A percentile compares a stretch with the other conserved stretches of the same genome.
These are phyloP conservation scores for Ilyonectria mors-panacis DNA, from an alignment of 2,329 filamentous ascomycete species.

Conservation along the genomic window DNA sequence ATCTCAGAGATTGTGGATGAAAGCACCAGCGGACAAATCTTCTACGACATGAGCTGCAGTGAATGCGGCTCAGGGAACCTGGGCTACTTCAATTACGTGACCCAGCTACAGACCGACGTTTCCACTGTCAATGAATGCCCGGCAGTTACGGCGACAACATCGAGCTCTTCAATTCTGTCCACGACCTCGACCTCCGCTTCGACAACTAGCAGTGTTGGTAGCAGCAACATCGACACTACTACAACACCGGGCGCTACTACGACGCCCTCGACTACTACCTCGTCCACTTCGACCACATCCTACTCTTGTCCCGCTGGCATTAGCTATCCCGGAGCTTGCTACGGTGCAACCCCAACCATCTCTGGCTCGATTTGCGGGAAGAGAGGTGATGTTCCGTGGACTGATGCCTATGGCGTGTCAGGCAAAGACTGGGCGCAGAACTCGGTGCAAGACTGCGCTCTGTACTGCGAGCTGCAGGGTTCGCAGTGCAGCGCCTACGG, in stretches of 20 bases:
- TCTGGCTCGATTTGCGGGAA: constrained; percentile 27
- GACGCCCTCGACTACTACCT: background rate
- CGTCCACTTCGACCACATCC: constrained; percentile 4
- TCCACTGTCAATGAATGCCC: constrained; percentile 28
- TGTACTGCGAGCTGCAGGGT: constrained; percentile 32
- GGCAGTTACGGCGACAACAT: background rate
- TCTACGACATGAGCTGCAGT: constrained; percentile 40
- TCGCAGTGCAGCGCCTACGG: constrained; percentile 31
- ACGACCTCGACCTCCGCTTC: constrained; percentile 4
- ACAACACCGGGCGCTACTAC: constrained; percentile 3
- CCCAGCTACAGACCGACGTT: constrained; percentile 25
- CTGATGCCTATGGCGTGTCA: constrained; percentile 19
- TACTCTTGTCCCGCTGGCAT: constrained; percentile 27
- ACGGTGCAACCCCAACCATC: constrained; percentile 1
- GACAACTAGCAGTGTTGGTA: background rate
- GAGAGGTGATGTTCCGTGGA: constrained; percentile 18
- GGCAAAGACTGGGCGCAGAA: constrained; percentile 13
- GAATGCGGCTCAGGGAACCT: constrained; percentile 33
- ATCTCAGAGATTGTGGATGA: constrained; percentile 34
- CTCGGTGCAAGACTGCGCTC: constrained; percentile 34
- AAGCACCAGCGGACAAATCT: constrained; percentile 18
- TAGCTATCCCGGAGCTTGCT: constrained; percentile 31
- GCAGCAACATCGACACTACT: background rate
- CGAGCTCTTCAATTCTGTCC: background rate
- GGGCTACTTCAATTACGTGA: constrained; percentile 40